Percentiles rank a stretch among this genome's conserved stretches.
Conservation (phyloP, 306 rosid genomes). For the Abrus pulchellus region DNA sequence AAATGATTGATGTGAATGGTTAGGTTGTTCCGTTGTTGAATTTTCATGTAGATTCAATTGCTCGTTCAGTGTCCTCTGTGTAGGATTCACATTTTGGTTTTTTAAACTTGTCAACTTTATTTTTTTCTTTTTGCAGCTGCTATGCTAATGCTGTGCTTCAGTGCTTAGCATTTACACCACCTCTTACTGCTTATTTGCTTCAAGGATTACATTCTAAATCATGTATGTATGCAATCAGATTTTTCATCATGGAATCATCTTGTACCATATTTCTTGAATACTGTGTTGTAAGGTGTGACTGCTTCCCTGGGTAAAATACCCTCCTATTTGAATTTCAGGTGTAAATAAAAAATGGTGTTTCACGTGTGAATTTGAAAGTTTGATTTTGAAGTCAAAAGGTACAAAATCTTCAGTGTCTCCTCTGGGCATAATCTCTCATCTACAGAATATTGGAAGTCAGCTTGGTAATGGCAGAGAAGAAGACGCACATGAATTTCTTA, state of each 20-base stretch:
- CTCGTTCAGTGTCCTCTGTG: conserved; percentile 14
- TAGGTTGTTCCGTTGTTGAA: neutral
- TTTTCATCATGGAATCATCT: conserved; percentile 39
- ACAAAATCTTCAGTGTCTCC: conserved; percentile 84
- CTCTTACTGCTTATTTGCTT: conserved; percentile 88
- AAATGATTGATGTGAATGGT: conserved; percentile 15
- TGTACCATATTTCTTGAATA: conserved; percentile 15
- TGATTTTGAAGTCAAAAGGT: conserved; percentile 75
- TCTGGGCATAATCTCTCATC: conserved; percentile 72
- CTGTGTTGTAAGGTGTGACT: conserved; percentile 28
- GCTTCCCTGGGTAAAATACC: conserved; percentile 38
- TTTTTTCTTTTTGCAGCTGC: conserved; percentile 71
- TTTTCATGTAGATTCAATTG: conserved; percentile 27
- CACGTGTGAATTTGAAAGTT: conserved; percentile 84
- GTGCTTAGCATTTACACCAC: conserved; percentile 96
- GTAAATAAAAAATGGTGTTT: conserved; percentile 80
- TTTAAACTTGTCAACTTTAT: neutral
- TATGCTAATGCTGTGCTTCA: conserved; percentile 96
- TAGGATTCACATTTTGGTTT: neutral
- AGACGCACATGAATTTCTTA: conserved; percentile 96
- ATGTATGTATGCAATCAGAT: conserved; percentile 63
- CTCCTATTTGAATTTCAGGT: conserved; percentile 65
- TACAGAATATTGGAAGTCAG: conserved; percentile 80
- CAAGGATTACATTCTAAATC: conserved; percentile 87
- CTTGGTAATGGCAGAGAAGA: conserved; percentile 95